Conservation (phyloP, 202 grass and related monocot species). For the Cymbopogon flexuosus region DNA sequence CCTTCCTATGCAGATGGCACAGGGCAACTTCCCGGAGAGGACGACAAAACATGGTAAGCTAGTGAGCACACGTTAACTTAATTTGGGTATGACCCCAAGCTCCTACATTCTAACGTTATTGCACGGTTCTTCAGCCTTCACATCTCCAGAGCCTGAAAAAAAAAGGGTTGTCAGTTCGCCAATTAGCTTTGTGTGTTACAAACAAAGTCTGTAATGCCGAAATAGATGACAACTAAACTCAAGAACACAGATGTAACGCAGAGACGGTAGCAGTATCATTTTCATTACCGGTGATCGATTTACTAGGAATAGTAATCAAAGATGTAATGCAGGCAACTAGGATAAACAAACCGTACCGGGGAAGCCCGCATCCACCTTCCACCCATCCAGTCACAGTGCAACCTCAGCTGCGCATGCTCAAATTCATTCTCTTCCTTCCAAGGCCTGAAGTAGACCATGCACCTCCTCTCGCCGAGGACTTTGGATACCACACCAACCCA, state of each 20-base stretch:
- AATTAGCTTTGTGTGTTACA: not conserved
- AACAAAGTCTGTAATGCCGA: not conserved
- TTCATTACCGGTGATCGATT: not conserved
- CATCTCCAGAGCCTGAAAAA: constrained; percentile 33
- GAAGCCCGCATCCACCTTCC: constrained; percentile 66
- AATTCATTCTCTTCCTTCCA: constrained; percentile 70
- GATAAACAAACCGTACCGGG: constrained; percentile 25
- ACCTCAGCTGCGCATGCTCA: constrained; percentile 45
- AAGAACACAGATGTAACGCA: not conserved
- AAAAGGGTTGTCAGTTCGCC: not conserved
- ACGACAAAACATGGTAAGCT: not conserved
- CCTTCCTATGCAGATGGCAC: not conserved
- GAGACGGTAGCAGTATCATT: not conserved
- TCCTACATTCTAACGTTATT: not conserved
- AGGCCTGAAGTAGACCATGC: constrained; percentile 72
- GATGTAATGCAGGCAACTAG: constrained; percentile 8
- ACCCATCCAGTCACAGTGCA: constrained; percentile 66
- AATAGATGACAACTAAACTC: not conserved
- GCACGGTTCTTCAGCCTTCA: constrained; percentile 16
- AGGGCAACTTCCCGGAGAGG: not conserved
- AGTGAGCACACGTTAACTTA: not conserved
- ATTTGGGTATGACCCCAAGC: not conserved
- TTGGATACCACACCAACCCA: constrained; percentile 82
- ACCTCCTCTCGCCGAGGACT: constrained; percentile 36
- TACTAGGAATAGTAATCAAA: not conserved